These are phyloP conservation scores for Calycina herbarum DNA, from an alignment of 2,329 filamentous ascomycete genomes.

Conservation along the genomic window DNA sequence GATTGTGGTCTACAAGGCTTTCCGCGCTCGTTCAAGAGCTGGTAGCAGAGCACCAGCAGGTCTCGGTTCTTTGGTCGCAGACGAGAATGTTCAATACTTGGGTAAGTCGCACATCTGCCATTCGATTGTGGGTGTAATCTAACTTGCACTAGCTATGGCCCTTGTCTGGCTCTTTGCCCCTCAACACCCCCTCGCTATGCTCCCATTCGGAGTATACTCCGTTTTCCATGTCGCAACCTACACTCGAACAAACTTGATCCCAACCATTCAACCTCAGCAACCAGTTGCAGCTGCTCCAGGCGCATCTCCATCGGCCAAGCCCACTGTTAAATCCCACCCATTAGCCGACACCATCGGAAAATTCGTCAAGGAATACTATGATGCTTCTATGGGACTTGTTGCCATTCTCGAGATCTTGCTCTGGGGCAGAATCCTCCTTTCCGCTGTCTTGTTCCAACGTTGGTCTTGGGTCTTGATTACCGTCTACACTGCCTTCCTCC, in stretches of 20 bases:
- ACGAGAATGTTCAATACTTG: conserved; percentile 98
- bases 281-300: conserved; percentile 53
- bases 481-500: conserved; percentile 89
- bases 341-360: conserved; percentile 80
- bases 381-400: conserved; percentile 91
- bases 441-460: conserved; percentile 83
- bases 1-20: conserved; percentile 98
- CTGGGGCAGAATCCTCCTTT: conserved; percentile 78
- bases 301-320: conserved; percentile 57
- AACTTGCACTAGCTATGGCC: conserved; percentile 70
- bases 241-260: conserved; percentile 88
- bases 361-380: conserved; percentile 98
- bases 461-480: conserved; percentile 85
- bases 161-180: conserved; percentile 91
- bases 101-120: conserved; percentile 56
- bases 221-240: conserved; percentile 98
- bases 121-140: conserved; percentile 14
- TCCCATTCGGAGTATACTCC: conserved; percentile 96
- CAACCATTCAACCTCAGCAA: conserved; percentile 72
- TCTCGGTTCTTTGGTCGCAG: conserved; percentile 66
- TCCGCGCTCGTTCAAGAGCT: conserved; percentile 78
- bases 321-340: conserved; percentile 50
- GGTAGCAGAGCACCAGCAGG: conserved; percentile 58
- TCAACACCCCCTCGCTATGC: conserved; percentile 84
- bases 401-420: conserved; percentile 84